phyloP scores from a whole-genome alignment of 371 early-diverging fungal genomes.

The Syncephalastrum racemosum region DNA sequence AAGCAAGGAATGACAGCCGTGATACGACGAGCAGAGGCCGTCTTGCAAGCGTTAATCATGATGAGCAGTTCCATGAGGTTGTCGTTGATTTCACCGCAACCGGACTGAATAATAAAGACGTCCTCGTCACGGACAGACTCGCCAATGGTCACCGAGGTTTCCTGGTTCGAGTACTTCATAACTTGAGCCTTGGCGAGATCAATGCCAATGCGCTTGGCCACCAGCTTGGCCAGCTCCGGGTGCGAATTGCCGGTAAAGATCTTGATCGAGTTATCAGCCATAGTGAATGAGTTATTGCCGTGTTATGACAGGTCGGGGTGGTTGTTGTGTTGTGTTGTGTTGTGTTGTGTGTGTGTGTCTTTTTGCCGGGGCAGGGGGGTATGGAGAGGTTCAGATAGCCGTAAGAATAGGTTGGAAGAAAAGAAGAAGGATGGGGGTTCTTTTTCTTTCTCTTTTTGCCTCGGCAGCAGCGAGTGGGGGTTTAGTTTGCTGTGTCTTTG shows the following conservation, averaged over 20 bases:
- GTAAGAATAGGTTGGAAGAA: no score
- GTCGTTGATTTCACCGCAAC: slow-evolving; percentile 92
- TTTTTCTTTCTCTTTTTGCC: no score
- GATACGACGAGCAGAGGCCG: slow-evolving; percentile 90
- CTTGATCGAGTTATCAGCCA: slow-evolving; percentile 71
- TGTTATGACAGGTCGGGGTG: no score
- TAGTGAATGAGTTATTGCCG: slow-evolving; percentile 6
- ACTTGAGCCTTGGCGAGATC: slow-evolving; percentile 89
- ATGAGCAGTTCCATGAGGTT: slow-evolving; percentile 95
- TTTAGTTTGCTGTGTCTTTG: no score
- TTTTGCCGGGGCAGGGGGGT: no score
- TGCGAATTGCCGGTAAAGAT: slow-evolving; percentile 97
- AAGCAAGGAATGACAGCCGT: slow-evolving; percentile 98
- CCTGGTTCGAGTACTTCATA: slow-evolving; percentile 95
- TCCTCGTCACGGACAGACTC: slow-evolving; percentile 96
- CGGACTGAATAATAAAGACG: slow-evolving; percentile 88
- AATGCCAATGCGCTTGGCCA: slow-evolving; percentile 87
- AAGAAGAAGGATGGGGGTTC: no score
- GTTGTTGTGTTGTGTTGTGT: no score
- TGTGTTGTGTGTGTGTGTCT: no score
- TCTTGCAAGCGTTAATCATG: slow-evolving; percentile 96
- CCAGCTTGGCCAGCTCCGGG: slow-evolving; percentile 86
- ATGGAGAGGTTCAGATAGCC: no score
- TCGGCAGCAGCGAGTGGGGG: no score
- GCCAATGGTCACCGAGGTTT: slow-evolving; percentile 94